Base-by-base conservation (phyloP, 495 filamentous ascomycete species). In the Hypoxylon cercidicola region DNA sequence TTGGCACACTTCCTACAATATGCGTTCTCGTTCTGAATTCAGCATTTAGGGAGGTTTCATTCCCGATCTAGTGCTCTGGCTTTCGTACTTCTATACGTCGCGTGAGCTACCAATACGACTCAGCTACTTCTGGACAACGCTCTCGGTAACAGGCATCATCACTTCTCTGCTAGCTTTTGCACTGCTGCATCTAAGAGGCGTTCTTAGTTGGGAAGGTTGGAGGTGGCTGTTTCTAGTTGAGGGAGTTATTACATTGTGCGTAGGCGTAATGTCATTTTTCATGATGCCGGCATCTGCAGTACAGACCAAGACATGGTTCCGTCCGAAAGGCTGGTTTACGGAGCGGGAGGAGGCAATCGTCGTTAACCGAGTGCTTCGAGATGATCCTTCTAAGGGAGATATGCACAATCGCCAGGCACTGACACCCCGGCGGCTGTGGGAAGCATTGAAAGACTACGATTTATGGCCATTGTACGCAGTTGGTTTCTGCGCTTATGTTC, bases 401-500 rank as follows among this genome's bases (percentile, higher is more conserved):
- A 84, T 84, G 82, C 82, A 84, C 52, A 83, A 82, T 45, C 80
- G 89, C 8, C 83, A 91, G 72, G 84, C 86, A 0, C 75, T 93
- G 15, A 86, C 83, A 0, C 83, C 80, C 0, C 84, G 72, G 34
- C 71, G 83, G 16, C 79, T 92, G 20, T 88, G 84, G 81, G 63
- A 83, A 21, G 79, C 82, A 4, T 65, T 93, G 8, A 84, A 77
- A 32, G 90, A 92, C 71, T 92, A 86, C 56, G 86, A 93, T 60
- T 79, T 93, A 65, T 93, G 90, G 89, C 85, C 88, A 0, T 78
- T 91, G 18, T 92, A 91, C 62, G 57, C 87, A 6, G 73, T 92
- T 12, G 89, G 89, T 3, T 35, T 92, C 4, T 76, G 79, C 0
- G 85, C 81, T 71, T 77, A 80, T 55, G 87, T 90, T 13, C 88